Conservation (phyloP, 2,329 filamentous ascomycete genomes). For the Fusarium keratoplasticum region DNA sequence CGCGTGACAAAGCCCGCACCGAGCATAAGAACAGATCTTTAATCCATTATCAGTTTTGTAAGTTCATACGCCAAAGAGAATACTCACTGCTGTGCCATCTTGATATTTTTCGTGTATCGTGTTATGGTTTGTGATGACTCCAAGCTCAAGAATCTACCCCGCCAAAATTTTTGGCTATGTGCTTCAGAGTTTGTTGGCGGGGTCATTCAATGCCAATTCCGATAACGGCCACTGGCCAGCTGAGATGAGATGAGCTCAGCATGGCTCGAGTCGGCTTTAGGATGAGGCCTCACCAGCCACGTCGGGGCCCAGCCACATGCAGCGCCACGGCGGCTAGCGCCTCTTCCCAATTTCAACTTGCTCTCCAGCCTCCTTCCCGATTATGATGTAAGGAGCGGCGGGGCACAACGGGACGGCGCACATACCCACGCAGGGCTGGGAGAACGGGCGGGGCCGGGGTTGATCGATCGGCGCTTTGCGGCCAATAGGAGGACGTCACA, state of each 20-base stretch:
- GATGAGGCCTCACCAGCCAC: background rate
- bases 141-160: background rate
- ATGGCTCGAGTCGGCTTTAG: constrained; percentile 6
- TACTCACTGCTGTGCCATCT: constrained; percentile 5
- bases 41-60: background rate
- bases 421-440: constrained; percentile 38
- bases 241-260: background rate
- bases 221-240: background rate
- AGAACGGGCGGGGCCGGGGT: constrained; percentile 26
- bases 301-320: background rate
- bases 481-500: constrained; percentile 30
- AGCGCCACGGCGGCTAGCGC: constrained; percentile 15
- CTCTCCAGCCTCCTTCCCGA: constrained; percentile 4
- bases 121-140: background rate
- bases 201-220: background rate
- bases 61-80: background rate
- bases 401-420: constrained; percentile 1
- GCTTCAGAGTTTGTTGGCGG: constrained; percentile 1
- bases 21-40: constrained; percentile 4
- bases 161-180: background rate
- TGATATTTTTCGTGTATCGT: background rate
- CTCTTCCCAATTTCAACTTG: background rate
- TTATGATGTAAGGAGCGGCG: constrained; percentile 17
- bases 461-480: constrained; percentile 2
- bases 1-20: constrained; percentile 70